Percentiles rank a stretch among this genome's conserved stretches.
These are phyloP conservation scores for Kurtzmaniella quercitrusa DNA, from an alignment of 1,139 yeast genomes.

Conservation along the genomic window DNA sequence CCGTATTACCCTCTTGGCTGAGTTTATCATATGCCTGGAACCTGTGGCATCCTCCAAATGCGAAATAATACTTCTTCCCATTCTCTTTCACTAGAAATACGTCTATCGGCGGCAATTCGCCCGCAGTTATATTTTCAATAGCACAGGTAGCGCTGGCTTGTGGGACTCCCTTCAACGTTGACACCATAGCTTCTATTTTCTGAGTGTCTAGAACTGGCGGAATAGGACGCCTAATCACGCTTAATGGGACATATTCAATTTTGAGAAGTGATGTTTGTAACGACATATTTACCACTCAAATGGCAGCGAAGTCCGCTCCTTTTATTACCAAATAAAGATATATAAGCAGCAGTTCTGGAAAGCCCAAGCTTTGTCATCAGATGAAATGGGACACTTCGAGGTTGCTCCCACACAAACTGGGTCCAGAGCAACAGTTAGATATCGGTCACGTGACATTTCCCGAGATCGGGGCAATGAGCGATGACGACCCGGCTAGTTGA, in stretches of 20 bases:
- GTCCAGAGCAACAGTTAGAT: not conserved
- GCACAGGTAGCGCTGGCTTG: constrained; percentile 61
- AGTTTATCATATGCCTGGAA: constrained; percentile 69
- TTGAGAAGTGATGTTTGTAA: constrained; percentile 35
- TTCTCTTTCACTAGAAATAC: constrained; percentile 61
- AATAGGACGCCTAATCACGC: constrained; percentile 69
- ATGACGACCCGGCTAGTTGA: too few species aligned
- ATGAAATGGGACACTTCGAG: not conserved
- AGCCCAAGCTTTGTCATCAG: not conserved
- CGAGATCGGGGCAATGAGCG: not conserved
- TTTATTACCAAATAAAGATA: constrained; percentile 1
- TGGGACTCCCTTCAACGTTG: constrained; percentile 63
- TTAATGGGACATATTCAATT: constrained; percentile 57
- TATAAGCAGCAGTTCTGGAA: not conserved
- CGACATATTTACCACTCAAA: constrained; percentile 22
- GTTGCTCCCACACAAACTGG: not conserved
- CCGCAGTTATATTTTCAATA: constrained; percentile 50
- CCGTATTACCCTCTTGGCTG: constrained; percentile 14
- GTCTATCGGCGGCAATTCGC: constrained; percentile 75
- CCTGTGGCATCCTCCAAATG: constrained; percentile 80
- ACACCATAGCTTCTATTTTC: constrained; percentile 76
- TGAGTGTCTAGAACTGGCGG: constrained; percentile 73
- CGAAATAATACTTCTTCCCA: constrained; percentile 64
- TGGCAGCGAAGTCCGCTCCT: not conserved
- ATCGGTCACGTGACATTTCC: not conserved